phyloP scores from a whole-genome alignment of 2,329 filamentous ascomycete genomes.

The Lachnellula arida region DNA sequence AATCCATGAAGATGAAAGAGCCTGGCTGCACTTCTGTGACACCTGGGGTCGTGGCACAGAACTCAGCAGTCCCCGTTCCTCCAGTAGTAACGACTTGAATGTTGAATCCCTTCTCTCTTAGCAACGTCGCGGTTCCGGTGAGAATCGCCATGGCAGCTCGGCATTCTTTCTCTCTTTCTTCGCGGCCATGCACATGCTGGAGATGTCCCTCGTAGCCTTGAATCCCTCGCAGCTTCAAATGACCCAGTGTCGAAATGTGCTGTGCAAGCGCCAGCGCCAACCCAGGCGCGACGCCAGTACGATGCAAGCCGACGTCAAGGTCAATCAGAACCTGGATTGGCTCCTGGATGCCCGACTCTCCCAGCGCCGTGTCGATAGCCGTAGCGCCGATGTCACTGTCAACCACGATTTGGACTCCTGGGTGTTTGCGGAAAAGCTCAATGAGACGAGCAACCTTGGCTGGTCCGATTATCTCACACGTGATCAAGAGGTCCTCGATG shows the following conservation, averaged over 20 bases:
- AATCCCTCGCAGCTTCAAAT: slow-evolving; percentile 43
- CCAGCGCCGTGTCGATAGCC: slow-evolving; percentile 42
- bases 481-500: slow-evolving; percentile 47
- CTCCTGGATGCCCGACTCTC: slow-evolving; percentile 33
- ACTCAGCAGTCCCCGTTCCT: slow-evolving; percentile 49
- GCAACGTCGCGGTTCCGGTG: slow-evolving; percentile 38
- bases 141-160: slow-evolving; percentile 43
- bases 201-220: slow-evolving; percentile 51
- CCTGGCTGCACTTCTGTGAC: slow-evolving; percentile 52
- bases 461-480: slow-evolving; percentile 45
- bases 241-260: slow-evolving; percentile 34
- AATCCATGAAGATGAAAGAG: slow-evolving; percentile 54
- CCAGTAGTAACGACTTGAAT: slow-evolving; percentile 49
- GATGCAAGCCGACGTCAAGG: slow-evolving; percentile 46
- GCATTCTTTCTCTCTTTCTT: slow-evolving; percentile 39
- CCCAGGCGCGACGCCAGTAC: slow-evolving; percentile 43
- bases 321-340: slow-evolving; percentile 42
- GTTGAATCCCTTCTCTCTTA: slow-evolving; percentile 39
- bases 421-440: slow-evolving; percentile 38
- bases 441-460: slow-evolving; percentile 44
- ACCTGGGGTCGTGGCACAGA: slow-evolving; percentile 45
- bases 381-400: slow-evolving; percentile 42
- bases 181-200: slow-evolving; percentile 44
- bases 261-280: slow-evolving; percentile 37
- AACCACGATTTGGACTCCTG: slow-evolving; percentile 41